Percentiles rank a stretch among this genome's conserved stretches.
These are phyloP conservation scores for Chimonanthus praecox DNA, from an alignment of 164 flowering plant genomes.

Conservation along the genomic window DNA sequence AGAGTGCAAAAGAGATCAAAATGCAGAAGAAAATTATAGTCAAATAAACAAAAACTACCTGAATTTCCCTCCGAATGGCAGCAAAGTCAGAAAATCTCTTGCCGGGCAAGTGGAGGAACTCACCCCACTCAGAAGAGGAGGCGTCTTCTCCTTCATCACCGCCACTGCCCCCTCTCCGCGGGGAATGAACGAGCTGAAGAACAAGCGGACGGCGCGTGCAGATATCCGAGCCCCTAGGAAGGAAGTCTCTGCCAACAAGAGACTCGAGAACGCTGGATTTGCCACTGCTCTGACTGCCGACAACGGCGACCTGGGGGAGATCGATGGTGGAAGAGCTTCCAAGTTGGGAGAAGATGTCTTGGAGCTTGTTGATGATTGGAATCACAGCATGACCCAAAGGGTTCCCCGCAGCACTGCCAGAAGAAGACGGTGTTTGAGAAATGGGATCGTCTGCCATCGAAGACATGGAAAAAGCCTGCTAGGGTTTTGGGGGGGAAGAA, in stretches of 20 bases:
- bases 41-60: conserved; percentile 31
- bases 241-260: conserved; percentile 86
- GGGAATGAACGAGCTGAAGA: conserved; percentile 75
- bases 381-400: conserved; percentile 58
- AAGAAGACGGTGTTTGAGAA: background rate
- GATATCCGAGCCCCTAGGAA: conserved; percentile 80
- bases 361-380: conserved; percentile 87
- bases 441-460: conserved; percentile 28
- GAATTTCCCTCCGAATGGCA: conserved; percentile 80
- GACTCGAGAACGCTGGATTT: conserved; percentile 92
- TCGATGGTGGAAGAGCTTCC: conserved; percentile 68
- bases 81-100: conserved; percentile 63
- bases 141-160: conserved; percentile 25
- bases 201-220: conserved; percentile 94
- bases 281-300: conserved; percentile 96
- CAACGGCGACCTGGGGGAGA: conserved; percentile 91
- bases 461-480: too few species aligned
- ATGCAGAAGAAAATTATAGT: too few species aligned
- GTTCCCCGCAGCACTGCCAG: background rate
- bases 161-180: conserved; percentile 43
- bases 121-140: conserved; percentile 57
- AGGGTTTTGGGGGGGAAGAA: background rate
- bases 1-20: too few species aligned
- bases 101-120: conserved; percentile 76
- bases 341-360: conserved; percentile 83